phyloP scores from a whole-genome alignment of 257 asterid genomes.

The Solanum sejunctum region DNA sequence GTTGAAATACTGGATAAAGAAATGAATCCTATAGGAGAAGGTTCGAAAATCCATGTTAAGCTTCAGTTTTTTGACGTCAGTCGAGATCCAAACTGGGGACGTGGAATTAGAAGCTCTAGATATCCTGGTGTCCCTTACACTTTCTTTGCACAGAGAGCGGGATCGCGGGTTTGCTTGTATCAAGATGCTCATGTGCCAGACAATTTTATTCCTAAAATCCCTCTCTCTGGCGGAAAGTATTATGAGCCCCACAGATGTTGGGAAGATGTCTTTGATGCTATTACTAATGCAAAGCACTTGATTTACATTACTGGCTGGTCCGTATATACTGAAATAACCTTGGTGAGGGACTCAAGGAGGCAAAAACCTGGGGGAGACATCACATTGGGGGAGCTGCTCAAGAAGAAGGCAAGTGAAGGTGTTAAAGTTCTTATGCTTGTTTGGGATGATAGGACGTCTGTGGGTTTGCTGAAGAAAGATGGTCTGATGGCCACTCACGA shows the following conservation, averaged over 20 bases:
- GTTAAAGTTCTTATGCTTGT: conserved; percentile 69
- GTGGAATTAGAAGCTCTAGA: conserved; percentile 43
- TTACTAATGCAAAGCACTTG: conserved; percentile 63
- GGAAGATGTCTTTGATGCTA: conserved; percentile 79
- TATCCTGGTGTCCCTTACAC: conserved; percentile 91
- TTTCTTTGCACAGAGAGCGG: conserved; percentile 55
- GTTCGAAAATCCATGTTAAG: conserved; percentile 79
- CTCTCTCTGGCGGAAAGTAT: conserved; percentile 52
- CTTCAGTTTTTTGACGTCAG: conserved; percentile 54
- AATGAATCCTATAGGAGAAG: conserved; percentile 49
- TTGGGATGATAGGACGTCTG: conserved; percentile 88
- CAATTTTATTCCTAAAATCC: conserved; percentile 55
- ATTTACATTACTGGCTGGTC: conserved; percentile 95
- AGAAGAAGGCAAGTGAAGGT: conserved; percentile 73
- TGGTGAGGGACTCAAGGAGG: conserved; percentile 72
- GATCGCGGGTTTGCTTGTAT: conserved; percentile 58
- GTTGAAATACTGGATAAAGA: conserved; percentile 70
- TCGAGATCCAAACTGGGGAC: conserved; percentile 59
- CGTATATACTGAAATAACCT: conserved; percentile 59
- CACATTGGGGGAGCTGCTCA: conserved; percentile 63
- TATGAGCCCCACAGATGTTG: conserved; percentile 72
- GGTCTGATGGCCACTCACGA: conserved; percentile 91
- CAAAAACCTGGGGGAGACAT: conserved; percentile 62
- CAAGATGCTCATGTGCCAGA: conserved; percentile 82
- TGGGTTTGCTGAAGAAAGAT: conserved; percentile 53